Conservation (phyloP, 441 rosid genomes). For the Populus hybrid region DNA sequence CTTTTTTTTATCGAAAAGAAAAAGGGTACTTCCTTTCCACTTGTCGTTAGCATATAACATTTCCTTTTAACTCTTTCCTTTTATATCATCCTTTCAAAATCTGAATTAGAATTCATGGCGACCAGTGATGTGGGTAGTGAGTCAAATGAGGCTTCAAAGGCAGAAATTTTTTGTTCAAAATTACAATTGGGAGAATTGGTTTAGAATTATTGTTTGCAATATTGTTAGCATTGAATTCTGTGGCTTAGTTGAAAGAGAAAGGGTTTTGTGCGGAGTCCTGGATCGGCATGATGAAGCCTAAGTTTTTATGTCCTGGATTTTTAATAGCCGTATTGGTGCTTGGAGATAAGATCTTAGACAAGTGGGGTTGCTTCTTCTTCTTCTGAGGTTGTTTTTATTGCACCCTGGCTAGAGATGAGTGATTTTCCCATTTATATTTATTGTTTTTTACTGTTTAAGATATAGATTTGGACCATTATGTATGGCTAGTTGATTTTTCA, state of each 20-base stretch:
- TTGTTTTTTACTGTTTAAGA: not conserved
- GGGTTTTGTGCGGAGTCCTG: constrained; percentile 71
- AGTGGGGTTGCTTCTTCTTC: not conserved
- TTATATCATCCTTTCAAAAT: not conserved
- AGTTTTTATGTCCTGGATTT: not conserved
- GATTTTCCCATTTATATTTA: not conserved
- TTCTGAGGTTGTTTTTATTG: not conserved
- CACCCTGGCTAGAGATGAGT: not conserved
- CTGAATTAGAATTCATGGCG: not conserved
- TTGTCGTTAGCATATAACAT: not conserved
- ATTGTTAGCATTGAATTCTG: constrained; percentile 58
- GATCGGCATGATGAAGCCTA: constrained; percentile 45
- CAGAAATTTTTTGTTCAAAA: constrained; percentile 51
- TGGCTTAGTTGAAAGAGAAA: constrained; percentile 26
- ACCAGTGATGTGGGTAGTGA: not conserved
- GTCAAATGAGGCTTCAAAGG: constrained; percentile 21
- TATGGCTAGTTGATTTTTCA: not conserved
- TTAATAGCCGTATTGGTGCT: not conserved
- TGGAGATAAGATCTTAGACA: not conserved
- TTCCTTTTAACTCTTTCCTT: not conserved
- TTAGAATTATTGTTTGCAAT: constrained; percentile 48
- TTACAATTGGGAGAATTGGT: constrained; percentile 72
- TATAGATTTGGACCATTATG: not conserved
- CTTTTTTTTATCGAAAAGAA: not conserved
- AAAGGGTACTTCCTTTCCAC: not conserved